These are phyloP conservation scores for Pseudocercospora ulei DNA, from an alignment of 2,329 filamentous ascomycete species.

Conservation along the genomic window DNA sequence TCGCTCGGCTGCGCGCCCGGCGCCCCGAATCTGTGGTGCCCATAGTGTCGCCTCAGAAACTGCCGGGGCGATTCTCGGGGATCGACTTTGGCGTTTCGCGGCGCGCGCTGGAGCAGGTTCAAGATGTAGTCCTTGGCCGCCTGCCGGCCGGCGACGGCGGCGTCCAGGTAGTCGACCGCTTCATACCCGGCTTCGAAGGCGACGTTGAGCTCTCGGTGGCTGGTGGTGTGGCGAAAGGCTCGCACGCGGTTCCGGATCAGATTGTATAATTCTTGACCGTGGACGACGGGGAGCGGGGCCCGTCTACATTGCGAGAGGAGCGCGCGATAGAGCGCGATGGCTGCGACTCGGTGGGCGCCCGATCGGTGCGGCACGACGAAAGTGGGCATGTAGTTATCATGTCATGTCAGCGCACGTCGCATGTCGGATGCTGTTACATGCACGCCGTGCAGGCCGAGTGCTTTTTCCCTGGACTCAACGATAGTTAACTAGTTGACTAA, in stretches of 20 bases:
- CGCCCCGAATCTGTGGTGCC: background rate
- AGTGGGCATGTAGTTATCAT: conserved; percentile 19
- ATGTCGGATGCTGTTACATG: background rate
- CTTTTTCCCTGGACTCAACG: too few species aligned
- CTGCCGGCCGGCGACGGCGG: conserved; percentile 32
- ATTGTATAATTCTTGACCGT: conserved; percentile 40
- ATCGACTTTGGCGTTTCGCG: conserved; percentile 22
- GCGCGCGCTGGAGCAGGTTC: conserved; percentile 26
- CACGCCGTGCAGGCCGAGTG: too few species aligned
- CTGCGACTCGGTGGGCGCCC: conserved; percentile 47
- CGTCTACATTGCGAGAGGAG: conserved; percentile 47
- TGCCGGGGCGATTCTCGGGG: conserved; percentile 9
- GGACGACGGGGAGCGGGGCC: conserved; percentile 13
- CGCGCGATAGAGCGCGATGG: conserved; percentile 62
- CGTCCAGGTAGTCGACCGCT: conserved; percentile 40
- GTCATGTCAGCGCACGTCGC: conserved; percentile 8
- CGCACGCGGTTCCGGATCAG: conserved; percentile 55
- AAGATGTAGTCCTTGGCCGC: conserved; percentile 27
- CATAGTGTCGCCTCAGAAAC: conserved; percentile 3
- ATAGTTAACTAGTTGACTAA: too few species aligned
- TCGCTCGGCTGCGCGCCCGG: too few species aligned
- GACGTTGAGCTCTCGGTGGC: conserved; percentile 51
- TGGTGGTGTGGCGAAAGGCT: conserved; percentile 50
- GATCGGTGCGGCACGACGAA: conserved; percentile 37
- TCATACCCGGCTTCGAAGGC: conserved; percentile 61